phyloP scores from a whole-genome alignment of 2,329 filamentous ascomycete genomes.

The Penicillium sp. region DNA sequence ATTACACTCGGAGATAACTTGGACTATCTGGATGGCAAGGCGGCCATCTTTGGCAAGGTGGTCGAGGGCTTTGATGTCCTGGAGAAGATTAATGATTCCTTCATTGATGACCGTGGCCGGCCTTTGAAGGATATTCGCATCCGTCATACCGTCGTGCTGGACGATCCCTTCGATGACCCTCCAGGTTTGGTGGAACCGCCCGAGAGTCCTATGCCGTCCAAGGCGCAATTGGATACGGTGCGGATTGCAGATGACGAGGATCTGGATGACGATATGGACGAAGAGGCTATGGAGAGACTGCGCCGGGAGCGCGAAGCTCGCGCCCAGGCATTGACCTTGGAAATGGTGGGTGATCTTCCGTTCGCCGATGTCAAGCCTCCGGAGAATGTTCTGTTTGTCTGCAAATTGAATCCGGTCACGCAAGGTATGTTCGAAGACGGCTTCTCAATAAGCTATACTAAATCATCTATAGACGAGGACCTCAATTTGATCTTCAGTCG shows the following conservation, averaged over 20 bases:
- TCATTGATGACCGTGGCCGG: conserved; percentile 77
- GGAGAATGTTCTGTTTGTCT: conserved; percentile 95
- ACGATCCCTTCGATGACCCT: conserved; percentile 87
- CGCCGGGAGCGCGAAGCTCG: conserved; percentile 85
- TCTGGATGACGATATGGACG: conserved; percentile 70
- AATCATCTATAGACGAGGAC: conserved; percentile 62
- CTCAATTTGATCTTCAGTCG: conserved; percentile 93
- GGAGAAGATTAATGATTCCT: conserved; percentile 87
- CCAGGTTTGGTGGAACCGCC: conserved; percentile 68
- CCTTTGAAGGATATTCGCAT: conserved; percentile 93
- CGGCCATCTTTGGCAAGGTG: conserved; percentile 90
- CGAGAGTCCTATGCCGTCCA: conserved; percentile 72
- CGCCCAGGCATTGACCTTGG: conserved; percentile 87
- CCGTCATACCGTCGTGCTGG: conserved; percentile 83
- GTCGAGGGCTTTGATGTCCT: conserved; percentile 93
- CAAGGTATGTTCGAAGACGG: conserved; percentile 47
- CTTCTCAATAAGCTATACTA: neutral
- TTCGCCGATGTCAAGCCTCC: conserved; percentile 97
- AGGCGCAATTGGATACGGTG: conserved; percentile 82
- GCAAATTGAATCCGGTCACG: conserved; percentile 96
- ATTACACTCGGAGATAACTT: conserved; percentile 85
- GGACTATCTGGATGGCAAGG: conserved; percentile 86
- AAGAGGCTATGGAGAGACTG: conserved; percentile 71
- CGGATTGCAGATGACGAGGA: conserved; percentile 87
- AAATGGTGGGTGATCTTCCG: conserved; percentile 95